Evolutionary conservation across 2,329 filamentous ascomycete genomes (phyloP).

Genomic region (Botrytis fabae): DNA sequence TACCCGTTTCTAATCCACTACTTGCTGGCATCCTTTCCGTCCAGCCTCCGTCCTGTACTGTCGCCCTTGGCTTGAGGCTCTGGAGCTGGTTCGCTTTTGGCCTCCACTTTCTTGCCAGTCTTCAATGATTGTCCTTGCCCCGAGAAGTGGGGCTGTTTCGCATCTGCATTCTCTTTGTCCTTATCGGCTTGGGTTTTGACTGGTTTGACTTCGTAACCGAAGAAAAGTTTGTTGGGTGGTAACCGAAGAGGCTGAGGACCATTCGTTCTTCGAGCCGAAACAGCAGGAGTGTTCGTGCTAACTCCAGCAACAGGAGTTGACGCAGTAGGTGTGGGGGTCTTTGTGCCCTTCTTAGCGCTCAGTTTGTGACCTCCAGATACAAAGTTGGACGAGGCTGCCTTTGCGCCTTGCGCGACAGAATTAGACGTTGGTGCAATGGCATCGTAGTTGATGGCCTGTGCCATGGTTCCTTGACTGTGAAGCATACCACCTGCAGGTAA

Average conservation of each 20-base stretch:
- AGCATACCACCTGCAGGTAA: conserved; percentile 71
- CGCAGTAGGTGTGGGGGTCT: conserved; percentile 70
- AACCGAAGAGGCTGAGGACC: conserved; percentile 85
- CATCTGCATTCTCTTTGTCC: conserved; percentile 64
- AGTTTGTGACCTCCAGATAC: conserved; percentile 76
- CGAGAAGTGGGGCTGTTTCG: conserved; percentile 71
- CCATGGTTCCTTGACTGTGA: conserved; percentile 90
- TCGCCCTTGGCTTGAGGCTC: conserved; percentile 15
- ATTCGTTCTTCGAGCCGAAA: conserved; percentile 55
- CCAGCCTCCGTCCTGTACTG: conserved; percentile 31
- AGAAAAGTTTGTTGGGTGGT: conserved; percentile 89
- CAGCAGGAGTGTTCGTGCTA: conserved; percentile 42
- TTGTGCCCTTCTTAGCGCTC: conserved; percentile 78
- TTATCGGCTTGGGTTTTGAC: conserved; percentile 76
- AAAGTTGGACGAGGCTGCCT: conserved; percentile 74
- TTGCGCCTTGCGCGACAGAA: conserved; percentile 61
- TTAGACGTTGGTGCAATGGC: conserved; percentile 79
- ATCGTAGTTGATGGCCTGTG: conserved; percentile 94
- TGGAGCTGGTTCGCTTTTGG: conserved; percentile 33
- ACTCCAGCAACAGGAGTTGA: conserved; percentile 68
- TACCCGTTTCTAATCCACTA: background rate
- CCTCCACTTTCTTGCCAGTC: conserved; percentile 60
- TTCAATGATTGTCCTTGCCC: conserved; percentile 82
- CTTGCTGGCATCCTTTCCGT: conserved; percentile 26
- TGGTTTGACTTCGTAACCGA: conserved; percentile 91